Base-by-base conservation (phyloP, 148 eudicot genomes). In the Amaranthus hypochondriacus region DNA sequence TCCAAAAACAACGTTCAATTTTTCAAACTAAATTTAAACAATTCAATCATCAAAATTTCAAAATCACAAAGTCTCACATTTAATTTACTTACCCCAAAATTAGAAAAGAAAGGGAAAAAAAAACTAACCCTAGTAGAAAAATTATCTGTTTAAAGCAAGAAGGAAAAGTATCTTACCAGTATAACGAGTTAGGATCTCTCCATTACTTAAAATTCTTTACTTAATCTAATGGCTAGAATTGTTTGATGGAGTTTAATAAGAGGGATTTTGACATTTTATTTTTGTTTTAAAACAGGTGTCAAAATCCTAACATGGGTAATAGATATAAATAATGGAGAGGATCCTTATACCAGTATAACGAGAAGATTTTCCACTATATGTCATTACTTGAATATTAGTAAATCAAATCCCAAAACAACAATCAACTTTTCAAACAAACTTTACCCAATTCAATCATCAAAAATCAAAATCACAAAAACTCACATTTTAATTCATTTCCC, bases 121-220 rank as follows among this genome's bases (percentile, higher is more conserved):
- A 2, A 21, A 18, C 39, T 0, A 7, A 73, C 28, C 15, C 0
- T 44, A 56, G 15, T 3, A 5, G 4, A 4, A 62, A 8, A 5
- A 54, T 42, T 56, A 92, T 93, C 98, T 89, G 91, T 64, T 93
- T 93, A 9, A 93, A 89, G 73, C 90, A 91, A 74, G 89, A 83
- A 39, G 98, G 97, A 77, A 93, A 93, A 10, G 98, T 93, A 93
- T 93, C 51, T 71, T 85, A 0, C 93, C 93, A 69, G 84, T 71
- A 5, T 72, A 65, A 60, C 0, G 39, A 28, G 39, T 28, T 28
- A 28, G 39, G 39, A 28, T 28, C 39, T 2, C 39, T 28, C 39
- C 39, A 28, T 28, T 28, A 28, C 39, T 28, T 28, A 28, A 28
- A 28, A 28, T 28, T 0, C 39, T 28, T 28, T 28, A 28, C 39